Evolutionary conservation across 163 green algal genomes (phyloP).

Genomic region (Prototheca wickerhamii): DNA sequence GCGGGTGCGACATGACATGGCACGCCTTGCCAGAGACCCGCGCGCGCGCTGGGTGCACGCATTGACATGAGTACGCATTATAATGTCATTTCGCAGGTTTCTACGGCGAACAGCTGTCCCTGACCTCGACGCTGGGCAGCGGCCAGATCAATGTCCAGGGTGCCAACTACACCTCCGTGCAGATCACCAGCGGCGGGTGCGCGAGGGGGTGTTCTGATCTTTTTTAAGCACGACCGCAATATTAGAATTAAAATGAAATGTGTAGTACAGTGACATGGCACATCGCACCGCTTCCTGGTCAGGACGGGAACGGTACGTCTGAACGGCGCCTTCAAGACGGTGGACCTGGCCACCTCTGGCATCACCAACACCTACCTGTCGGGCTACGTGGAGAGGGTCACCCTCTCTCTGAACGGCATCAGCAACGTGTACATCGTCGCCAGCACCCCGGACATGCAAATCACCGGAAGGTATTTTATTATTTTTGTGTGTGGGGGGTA

Average conservation of each 20-base stretch:
- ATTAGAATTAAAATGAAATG: too few species aligned
- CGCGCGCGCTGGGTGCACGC: background rate
- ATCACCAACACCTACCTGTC: slow-evolving; percentile 18
- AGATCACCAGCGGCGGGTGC: background rate
- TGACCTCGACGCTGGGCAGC: slow-evolving; percentile 1
- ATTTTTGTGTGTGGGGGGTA: too few species aligned
- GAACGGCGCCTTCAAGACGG: background rate
- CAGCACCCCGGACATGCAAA: background rate
- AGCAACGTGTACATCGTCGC: background rate
- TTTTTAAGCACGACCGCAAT: background rate
- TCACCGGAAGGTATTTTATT: slow-evolving; percentile 16
- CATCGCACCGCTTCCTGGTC: background rate
- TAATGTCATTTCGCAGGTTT: too few species aligned
- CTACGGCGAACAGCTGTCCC: background rate
- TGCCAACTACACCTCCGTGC: background rate
- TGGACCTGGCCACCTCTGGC: background rate
- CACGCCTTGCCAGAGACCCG: background rate
- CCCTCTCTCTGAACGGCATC: background rate
- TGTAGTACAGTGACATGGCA: too few species aligned
- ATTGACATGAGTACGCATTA: background rate
- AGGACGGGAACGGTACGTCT: background rate
- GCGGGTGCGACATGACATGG: too few species aligned
- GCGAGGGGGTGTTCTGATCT: background rate
- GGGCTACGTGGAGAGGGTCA: too few species aligned
- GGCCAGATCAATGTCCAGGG: slow-evolving; percentile 1